Evolutionary conservation across 2,329 filamentous ascomycete species (phyloP), one percentile per base, ranked within the genome.

Genomic region (Cladophialophora chaetospira): DNA sequence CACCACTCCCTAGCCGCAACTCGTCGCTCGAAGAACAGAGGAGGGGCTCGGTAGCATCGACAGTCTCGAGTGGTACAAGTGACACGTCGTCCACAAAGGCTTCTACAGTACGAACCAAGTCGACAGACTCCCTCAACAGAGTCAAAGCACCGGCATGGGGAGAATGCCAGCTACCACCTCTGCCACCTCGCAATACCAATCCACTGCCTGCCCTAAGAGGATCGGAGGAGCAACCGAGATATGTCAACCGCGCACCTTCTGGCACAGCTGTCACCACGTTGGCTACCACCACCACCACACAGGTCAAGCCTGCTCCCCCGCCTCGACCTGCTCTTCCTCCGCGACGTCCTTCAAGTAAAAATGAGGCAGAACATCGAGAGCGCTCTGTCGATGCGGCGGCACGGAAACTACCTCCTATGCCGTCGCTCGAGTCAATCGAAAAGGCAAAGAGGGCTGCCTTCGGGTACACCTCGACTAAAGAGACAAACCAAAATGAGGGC

Each of bases 111-210:
- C 56, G 65, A 17, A 62, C 59, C 26, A 66, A 65, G 47, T 67
- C 65, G 33, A 69, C 60, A 21, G 67, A 70, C 21, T 70, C 68
- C 33, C 63, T 69, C 21, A 69, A 71, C 55, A 71, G 73, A 40
- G 70, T 81, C 45, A 77, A 78, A 64, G 80, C 83, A 4, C 83
- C 84, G 8, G 77, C 78, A 44, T 86, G 79, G 71, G 81, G 82
- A 58, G 78, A 82, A 46, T 69, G 76, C 11, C 75, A 77, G 33
- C 69, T 85, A 8, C 83, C 83, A 49, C 73, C 78, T 26, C 71
- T 85, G 31, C 82, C 82, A 46, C 76, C 79, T 1, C 82, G 79
- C 64, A 70, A 72, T 51, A 69, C 26, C 49, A 57, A 48, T 44
- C 53, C 40, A 15, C 53, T 40, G 31, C 52, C 51, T 21, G 36